Evolutionary conservation across 495 filamentous ascomycete species (phyloP).

Genomic region (Jackrogersella multiformis): DNA sequence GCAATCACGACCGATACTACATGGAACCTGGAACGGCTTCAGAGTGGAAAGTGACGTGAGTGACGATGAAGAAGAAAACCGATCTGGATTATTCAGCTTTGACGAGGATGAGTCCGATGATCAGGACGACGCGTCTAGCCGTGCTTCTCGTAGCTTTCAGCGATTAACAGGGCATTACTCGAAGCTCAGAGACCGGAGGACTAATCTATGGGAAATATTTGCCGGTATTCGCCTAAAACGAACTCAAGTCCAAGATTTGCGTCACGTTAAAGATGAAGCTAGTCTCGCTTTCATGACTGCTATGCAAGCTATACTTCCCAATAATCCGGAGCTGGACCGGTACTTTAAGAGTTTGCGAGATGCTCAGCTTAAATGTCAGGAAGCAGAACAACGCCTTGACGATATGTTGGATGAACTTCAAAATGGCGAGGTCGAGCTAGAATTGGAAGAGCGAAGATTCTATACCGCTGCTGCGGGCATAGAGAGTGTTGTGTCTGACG

Average conservation of each 20-base stretch:
- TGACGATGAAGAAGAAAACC: slow-evolving; percentile 30
- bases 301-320: slow-evolving; percentile 34
- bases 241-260: slow-evolving; percentile 33
- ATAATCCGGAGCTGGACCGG: slow-evolving; percentile 27
- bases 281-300: slow-evolving; percentile 43
- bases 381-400: slow-evolving; percentile 43
- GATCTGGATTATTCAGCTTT: slow-evolving; percentile 1
- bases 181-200: slow-evolving; percentile 34
- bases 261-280: slow-evolving; percentile 39
- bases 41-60: slow-evolving; percentile 20
- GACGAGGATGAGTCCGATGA: slow-evolving; percentile 16
- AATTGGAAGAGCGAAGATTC: slow-evolving; percentile 38
- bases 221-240: slow-evolving; percentile 32
- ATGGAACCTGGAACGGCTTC: slow-evolving; percentile 20
- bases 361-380: slow-evolving; percentile 28
- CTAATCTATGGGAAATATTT: slow-evolving; percentile 31
- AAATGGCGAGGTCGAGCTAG: slow-evolving; percentile 23
- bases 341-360: slow-evolving; percentile 43
- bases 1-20: slow-evolving; percentile 9
- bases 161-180: slow-evolving; percentile 32
- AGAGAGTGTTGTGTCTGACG: slow-evolving; percentile 14
- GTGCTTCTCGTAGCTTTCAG: slow-evolving; percentile 20
- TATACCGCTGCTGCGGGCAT: slow-evolving; percentile 31
- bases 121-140: slow-evolving; percentile 18
- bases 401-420: slow-evolving; percentile 40